Base-by-base conservation (phyloP, 2,329 filamentous ascomycete species). In the Fonsecaea multimorphosa region DNA sequence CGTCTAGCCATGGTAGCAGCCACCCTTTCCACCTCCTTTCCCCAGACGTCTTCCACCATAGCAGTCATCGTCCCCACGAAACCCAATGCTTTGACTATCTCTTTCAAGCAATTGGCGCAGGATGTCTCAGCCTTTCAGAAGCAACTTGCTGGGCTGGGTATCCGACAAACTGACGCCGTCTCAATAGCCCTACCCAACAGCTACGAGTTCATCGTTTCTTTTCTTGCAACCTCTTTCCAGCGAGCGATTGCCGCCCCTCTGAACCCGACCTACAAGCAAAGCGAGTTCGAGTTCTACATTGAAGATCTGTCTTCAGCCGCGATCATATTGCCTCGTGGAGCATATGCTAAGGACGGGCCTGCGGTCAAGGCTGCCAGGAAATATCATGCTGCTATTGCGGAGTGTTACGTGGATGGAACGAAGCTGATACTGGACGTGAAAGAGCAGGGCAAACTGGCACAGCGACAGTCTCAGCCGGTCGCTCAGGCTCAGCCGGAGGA, bases 281-380 rank as follows among this genome's bases (percentile, higher is more conserved):
- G 89, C 64, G 92, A 96, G 78, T 95, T 94, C 76, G 92, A 95
- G 77, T 96, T 96, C 79, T 96, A 95, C 78, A 94, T 96, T 74
- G 89, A 93, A 70, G 92, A 96, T 76, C 83, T 96, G 72, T 91
- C 89, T 75, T 94, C 92, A 4, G 89, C 89, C 36, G 81, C 96
- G 65, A 86, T 92, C 34, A 82, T 96, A 38, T 89, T 96, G 9
- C 91, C 92, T 12, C 83, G 83, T 71, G 91, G 91, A 16, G 86
- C 89, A 14, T 91, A 87, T 73, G 82, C 83, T 11, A 84, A 87
- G 71, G 82, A 89, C 75, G 88, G 87, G 9, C 85, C 91, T 12
- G 91, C 90, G 29, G 90, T 95, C 31, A 86, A 87, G 74, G 92
- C 92, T 0, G 92, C 91, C 7, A 84, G 86, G 73, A 92, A 89